These are phyloP conservation scores for Isoetes engelmannii DNA, from an alignment of 83 land plant species.

Conservation along the genomic window DNA sequence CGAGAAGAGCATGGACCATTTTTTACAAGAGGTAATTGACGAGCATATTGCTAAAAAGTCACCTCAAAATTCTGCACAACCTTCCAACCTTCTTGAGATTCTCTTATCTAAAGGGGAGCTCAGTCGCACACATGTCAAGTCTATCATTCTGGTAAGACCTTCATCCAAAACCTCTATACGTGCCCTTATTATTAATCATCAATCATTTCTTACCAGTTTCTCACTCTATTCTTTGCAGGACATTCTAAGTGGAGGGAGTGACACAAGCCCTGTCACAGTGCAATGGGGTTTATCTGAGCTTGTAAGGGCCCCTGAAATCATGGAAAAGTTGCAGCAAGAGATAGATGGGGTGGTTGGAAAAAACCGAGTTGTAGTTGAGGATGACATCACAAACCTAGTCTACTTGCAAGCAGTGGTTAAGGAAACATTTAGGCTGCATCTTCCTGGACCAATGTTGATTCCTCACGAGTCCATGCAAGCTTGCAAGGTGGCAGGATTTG, in stretches of 20 bases:
- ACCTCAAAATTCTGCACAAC: too few species aligned
- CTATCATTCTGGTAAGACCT: too few species aligned
- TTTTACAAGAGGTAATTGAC: too few species aligned
- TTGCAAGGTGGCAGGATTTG: conserved; percentile 5
- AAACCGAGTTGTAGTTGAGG: background rate
- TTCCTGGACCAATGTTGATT: background rate
- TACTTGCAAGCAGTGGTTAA: background rate
- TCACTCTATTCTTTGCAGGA: background rate
- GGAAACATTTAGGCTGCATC: conserved; percentile 5
- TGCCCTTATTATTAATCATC: too few species aligned
- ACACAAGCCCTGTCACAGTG: background rate
- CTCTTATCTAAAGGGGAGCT: too few species aligned
- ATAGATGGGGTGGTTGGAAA: background rate
- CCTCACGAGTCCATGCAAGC: conserved; percentile 2
- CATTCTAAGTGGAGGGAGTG: background rate
- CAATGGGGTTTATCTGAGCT: conserved; percentile 2
- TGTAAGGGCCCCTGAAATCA: background rate
- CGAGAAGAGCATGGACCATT: too few species aligned
- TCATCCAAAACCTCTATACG: too few species aligned
- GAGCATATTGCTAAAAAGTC: too few species aligned
- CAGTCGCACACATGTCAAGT: too few species aligned
- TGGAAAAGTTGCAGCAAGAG: background rate
- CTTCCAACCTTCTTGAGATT: too few species aligned
- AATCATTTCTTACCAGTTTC: too few species aligned
- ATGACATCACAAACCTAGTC: background rate